Percentiles rank a stretch among this genome's conserved stretches.
phyloP scores from a whole-genome alignment of 225 moss, liverwort and hornwort genomes.

The Takakia lepidozioides region DNA sequence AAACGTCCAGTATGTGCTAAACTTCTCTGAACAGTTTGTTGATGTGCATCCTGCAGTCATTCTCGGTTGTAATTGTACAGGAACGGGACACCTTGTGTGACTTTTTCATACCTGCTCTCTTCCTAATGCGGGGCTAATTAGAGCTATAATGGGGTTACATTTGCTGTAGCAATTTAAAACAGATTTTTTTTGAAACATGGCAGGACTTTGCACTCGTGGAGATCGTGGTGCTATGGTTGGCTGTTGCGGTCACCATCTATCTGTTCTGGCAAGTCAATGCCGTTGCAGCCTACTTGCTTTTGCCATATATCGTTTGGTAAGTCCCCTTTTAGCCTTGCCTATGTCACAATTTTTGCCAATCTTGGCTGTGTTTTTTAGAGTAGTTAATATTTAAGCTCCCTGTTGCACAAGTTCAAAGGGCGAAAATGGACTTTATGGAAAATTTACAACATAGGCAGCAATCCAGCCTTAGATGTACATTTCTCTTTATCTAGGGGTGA shows the following conservation, averaged over 20 bases:
- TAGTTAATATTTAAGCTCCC: too few relatives aligned
- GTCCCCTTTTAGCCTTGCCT: not conserved
- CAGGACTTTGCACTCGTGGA: conserved; percentile 64
- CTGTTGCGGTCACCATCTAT: conserved; percentile 66
- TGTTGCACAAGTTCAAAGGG: too few relatives aligned
- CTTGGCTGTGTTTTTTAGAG: not conserved
- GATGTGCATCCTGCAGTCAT: not conserved
- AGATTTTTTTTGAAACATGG: too few relatives aligned
- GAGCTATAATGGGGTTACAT: too few relatives aligned
- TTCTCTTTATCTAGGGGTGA: not conserved
- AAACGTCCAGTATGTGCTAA: conserved; percentile 55
- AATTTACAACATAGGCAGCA: too few relatives aligned
- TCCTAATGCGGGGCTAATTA: too few relatives aligned
- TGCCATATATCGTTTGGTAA: conserved; percentile 85
- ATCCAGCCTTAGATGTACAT: not conserved
- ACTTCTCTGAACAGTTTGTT: not conserved
- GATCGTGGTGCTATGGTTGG: conserved; percentile 67
- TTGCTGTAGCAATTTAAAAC: too few relatives aligned
- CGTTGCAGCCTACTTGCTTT: conserved; percentile 62
- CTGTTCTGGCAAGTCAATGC: conserved; percentile 48
- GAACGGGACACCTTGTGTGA: too few relatives aligned
- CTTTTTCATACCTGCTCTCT: too few relatives aligned
- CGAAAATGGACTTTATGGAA: too few relatives aligned
- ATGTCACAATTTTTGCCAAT: not conserved
- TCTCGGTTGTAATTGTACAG: too few relatives aligned